Evolutionary conservation across 2,329 filamentous ascomycete species (phyloP), one percentile per base, ranked within the genome.

Genomic region (Colletotrichum brevisporum): DNA sequence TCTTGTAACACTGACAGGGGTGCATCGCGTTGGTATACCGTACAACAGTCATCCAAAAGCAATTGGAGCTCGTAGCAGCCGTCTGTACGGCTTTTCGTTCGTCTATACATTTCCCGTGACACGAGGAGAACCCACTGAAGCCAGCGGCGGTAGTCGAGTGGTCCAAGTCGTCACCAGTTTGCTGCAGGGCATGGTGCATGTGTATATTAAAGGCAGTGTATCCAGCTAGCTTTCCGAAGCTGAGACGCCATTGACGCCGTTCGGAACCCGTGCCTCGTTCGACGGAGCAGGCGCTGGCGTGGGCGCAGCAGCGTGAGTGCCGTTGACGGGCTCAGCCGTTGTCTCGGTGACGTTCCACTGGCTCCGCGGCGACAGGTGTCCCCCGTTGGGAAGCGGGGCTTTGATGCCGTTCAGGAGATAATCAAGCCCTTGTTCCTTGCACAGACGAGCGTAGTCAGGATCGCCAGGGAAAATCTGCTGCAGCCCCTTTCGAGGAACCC

Each of bases 391-490:
- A 12, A 84, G 75, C 24, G 84, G 80, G 63, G 83, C 85, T 65
- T 81, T 78, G 43, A 80, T 77, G n/a, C 81, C 82, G 36, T 81
- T 80, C 67, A 89, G 63, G 57, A 90, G 81, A 77, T 90, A 83
- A 13, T 81, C 79, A 6, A 90, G 80, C n/a, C 86, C 86, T 76
- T 90, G 88, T 69, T 89, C 85, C 61, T 83, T 78, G 74, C 86
- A 89, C 18, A 90, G 77, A 39, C 82, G 82, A 27, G 79, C 79
- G 71, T 89, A 90, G 36, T 90, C 88, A 3, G 88, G 85, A 58
- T 91, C 89, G 52, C 86, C 82, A 6, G 86, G 84, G 13, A 82
- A 80, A 2, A 90, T 86, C 21, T 85, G 84, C 3, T 84, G 76
- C 13, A 90, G 74, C 5, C 88, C 84, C 41, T 86, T 84, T 45